phyloP scores from a whole-genome alignment of 2,329 filamentous ascomycete genomes.

The Teratosphaeria destructans region DNA sequence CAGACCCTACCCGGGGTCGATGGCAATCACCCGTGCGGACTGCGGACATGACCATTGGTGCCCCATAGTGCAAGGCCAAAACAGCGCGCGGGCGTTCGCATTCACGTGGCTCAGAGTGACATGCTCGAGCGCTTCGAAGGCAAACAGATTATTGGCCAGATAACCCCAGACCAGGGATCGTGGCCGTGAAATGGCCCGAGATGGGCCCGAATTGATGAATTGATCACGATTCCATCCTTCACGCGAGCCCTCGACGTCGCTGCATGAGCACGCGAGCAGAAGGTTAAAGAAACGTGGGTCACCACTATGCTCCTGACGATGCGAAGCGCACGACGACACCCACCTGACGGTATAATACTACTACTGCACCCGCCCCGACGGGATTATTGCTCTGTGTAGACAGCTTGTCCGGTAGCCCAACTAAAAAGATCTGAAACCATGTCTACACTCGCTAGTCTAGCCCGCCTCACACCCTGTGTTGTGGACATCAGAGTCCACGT shows the following conservation, averaged over 20 bases:
- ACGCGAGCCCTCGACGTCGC: not conserved
- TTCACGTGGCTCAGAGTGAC: not conserved
- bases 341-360: no score
- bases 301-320: not conserved
- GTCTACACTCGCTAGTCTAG: not conserved
- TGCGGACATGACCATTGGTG: no score
- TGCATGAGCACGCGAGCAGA: not conserved
- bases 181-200: not conserved
- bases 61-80: no score
- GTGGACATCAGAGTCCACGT: not conserved
- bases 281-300: not conserved
- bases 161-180: not conserved
- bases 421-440: not conserved
- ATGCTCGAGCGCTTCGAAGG: not conserved
- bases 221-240: not conserved
- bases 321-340: no score
- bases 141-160: not conserved
- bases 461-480: no score
- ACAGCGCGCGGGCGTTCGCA: no score
- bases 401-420: not conserved
- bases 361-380: not conserved
- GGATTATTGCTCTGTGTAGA: not conserved
- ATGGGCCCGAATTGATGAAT: not conserved
- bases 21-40: no score
- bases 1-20: no score